These are phyloP conservation scores for Daldinia loculata DNA, from an alignment of 495 filamentous ascomycete species.

Conservation along the genomic window DNA sequence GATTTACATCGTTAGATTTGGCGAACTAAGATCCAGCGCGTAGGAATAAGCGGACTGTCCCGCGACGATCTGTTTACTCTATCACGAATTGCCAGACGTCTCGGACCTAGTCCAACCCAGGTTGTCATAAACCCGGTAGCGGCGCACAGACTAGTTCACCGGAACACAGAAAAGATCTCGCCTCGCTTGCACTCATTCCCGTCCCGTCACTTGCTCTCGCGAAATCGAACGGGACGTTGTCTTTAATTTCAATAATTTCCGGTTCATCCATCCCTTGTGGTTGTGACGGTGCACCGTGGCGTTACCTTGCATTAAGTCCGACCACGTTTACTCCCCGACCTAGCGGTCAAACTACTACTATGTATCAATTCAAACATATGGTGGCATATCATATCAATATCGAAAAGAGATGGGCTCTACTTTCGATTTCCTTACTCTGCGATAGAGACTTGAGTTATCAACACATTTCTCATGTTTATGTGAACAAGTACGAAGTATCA, in stretches of 20 bases:
- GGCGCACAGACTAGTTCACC: slow-evolving; percentile 40
- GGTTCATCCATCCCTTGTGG: slow-evolving; percentile 6
- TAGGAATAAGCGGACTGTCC: slow-evolving; percentile 21
- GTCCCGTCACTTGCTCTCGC: slow-evolving; percentile 12
- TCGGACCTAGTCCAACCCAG: slow-evolving; percentile 16
- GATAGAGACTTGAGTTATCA: neutral
- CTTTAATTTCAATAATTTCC: slow-evolving; percentile 22
- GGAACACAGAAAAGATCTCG: slow-evolving; percentile 35
- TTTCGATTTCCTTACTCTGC: neutral
- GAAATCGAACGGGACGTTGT: slow-evolving; percentile 12
- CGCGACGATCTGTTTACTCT: slow-evolving; percentile 18
- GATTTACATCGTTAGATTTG: neutral
- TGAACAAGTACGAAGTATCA: neutral
- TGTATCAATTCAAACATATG: slow-evolving; percentile 3
- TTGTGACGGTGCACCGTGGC: slow-evolving; percentile 27
- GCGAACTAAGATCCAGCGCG: neutral
- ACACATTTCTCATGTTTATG: neutral
- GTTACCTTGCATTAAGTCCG: slow-evolving; percentile 33
- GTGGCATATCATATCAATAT: neutral
- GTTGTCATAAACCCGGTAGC: slow-evolving; percentile 23
- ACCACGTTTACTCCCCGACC: slow-evolving; percentile 19
- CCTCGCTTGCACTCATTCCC: slow-evolving; percentile 24
- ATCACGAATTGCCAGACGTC: neutral
- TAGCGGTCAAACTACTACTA: slow-evolving; percentile 22
- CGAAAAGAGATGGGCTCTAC: neutral